Evolutionary conservation across 140 eudicot genomes (phyloP).

Genomic region (Flaveria floridana): DNA sequence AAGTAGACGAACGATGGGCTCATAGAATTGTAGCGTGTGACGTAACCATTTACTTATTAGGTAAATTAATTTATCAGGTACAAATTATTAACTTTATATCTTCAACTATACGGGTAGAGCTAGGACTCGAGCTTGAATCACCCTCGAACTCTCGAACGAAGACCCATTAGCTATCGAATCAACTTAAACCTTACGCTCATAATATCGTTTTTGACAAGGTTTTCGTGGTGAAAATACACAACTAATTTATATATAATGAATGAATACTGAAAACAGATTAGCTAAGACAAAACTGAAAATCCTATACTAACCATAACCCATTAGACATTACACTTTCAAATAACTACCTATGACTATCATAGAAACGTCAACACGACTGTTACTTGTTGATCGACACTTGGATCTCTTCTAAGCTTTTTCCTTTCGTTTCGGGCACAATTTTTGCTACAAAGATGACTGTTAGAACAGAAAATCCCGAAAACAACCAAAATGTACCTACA

Average conservation of each 20-base stretch:
- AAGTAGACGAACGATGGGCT: too few relatives aligned
- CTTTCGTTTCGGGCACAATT: slow-evolving; percentile 88
- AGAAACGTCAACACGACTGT: slow-evolving; percentile 24
- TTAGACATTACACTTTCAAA: background rate
- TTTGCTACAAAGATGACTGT: slow-evolving; percentile 69
- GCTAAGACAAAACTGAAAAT: slow-evolving; percentile 8
- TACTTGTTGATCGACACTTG: slow-evolving; percentile 60
- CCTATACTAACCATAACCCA: background rate
- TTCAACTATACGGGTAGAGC: too few relatives aligned
- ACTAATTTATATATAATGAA: background rate
- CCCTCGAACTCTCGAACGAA: too few relatives aligned
- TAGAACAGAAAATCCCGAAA: slow-evolving; percentile 52
- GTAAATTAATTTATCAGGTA: too few relatives aligned
- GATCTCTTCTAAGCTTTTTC: slow-evolving; percentile 82
- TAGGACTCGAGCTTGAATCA: too few relatives aligned
- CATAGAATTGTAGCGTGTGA: too few relatives aligned
- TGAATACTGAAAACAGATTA: slow-evolving; percentile 20
- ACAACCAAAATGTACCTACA: slow-evolving; percentile 69
- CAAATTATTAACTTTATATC: too few relatives aligned
- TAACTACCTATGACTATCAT: slow-evolving; percentile 24
- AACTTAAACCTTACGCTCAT: too few relatives aligned
- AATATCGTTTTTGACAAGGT: too few relatives aligned
- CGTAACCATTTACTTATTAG: too few relatives aligned
- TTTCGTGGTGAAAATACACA: background rate
- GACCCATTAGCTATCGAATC: too few relatives aligned